Conservation (phyloP, 225 moss, liverwort and hornwort genomes). For the Physcomitrium patens region DNA sequence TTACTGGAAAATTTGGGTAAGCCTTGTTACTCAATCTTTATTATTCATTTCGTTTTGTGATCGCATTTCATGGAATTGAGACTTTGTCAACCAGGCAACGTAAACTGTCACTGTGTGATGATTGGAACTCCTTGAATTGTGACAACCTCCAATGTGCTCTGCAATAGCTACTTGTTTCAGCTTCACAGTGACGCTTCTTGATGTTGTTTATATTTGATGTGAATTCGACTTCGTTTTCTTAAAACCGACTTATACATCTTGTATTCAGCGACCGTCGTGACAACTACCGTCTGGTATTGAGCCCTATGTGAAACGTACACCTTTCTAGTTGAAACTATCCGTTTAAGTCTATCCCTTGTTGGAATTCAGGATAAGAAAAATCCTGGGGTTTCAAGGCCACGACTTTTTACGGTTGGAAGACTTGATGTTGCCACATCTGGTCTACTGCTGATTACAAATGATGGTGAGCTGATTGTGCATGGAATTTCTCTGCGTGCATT, state of each 20-base stretch:
- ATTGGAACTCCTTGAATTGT: too few species aligned
- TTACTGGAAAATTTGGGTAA: slow-evolving; percentile 91
- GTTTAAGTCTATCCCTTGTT: slow-evolving; percentile 14
- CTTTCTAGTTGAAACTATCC: not conserved
- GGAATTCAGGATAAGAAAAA: slow-evolving; percentile 75
- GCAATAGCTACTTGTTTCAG: too few species aligned
- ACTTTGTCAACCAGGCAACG: not conserved
- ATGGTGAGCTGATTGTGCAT: slow-evolving; percentile 52
- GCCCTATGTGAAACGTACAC: not conserved
- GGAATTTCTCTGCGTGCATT: slow-evolving; percentile 21
- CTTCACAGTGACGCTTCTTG: too few species aligned
- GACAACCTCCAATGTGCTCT: too few species aligned
- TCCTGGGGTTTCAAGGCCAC: slow-evolving; percentile 74
- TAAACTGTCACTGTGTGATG: too few species aligned
- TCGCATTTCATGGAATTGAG: not conserved
- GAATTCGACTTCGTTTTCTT: too few species aligned
- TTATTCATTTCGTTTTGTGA: slow-evolving; percentile 9
- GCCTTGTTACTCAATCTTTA: slow-evolving; percentile 22
- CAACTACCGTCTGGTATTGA: slow-evolving; percentile 18
- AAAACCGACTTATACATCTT: not conserved
- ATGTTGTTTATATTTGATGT: too few species aligned
- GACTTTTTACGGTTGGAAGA: slow-evolving; percentile 94
- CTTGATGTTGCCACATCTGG: slow-evolving; percentile 98
- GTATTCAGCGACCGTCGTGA: slow-evolving; percentile 1
- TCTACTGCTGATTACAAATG: slow-evolving; percentile 88